These are phyloP conservation scores for Homolaphlyctis polyrhiza DNA, from an alignment of 371 early-diverging fungal genomes.

Conservation along the genomic window DNA sequence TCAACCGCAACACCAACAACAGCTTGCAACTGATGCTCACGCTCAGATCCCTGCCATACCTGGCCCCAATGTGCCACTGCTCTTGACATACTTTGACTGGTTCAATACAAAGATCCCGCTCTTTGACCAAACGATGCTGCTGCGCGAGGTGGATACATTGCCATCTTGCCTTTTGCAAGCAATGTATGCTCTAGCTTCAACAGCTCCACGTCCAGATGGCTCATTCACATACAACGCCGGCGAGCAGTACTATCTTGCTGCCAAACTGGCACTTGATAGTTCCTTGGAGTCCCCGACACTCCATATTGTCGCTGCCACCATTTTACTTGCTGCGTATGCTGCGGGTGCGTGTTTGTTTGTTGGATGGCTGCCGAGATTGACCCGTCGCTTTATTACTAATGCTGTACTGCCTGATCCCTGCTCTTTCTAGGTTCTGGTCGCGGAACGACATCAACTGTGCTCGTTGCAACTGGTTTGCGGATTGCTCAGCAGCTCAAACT, in stretches of 20 bases:
- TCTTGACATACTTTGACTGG: background rate
- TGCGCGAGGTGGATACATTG: background rate
- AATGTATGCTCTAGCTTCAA: background rate
- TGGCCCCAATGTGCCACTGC: background rate
- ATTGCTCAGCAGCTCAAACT: constrained; percentile 1
- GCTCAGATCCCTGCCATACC: background rate
- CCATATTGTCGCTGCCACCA: background rate
- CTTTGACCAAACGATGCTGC: background rate
- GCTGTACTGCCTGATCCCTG: too few species aligned
- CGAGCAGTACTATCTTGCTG: background rate
- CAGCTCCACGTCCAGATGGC: background rate
- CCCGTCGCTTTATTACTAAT: too few species aligned
- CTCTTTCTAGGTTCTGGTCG: constrained; percentile 1
- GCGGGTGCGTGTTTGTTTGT: background rate
- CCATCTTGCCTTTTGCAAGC: background rate
- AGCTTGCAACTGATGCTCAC: background rate
- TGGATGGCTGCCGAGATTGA: too few species aligned
- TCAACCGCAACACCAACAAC: too few species aligned
- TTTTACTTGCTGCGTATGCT: background rate
- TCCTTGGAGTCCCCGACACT: background rate
- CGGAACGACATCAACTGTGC: background rate
- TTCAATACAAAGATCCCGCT: background rate
- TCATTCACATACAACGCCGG: constrained; percentile 1
- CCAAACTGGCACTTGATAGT: background rate
- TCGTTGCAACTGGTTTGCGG: background rate